Conservation (phyloP, 139 green algal species). For the Microglena sp. region DNA sequence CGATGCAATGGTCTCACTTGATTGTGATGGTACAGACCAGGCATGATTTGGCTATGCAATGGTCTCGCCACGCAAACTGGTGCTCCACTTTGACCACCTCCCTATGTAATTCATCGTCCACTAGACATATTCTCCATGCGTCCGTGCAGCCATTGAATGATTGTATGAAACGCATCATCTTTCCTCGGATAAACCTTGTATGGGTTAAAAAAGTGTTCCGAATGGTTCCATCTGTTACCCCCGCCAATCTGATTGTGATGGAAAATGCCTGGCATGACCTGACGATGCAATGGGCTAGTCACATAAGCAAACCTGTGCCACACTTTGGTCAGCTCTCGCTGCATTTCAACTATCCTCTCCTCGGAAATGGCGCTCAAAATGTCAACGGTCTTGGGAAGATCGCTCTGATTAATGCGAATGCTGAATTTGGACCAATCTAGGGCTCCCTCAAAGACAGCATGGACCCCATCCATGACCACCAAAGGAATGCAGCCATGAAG, state of each 20-base stretch:
- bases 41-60: background rate
- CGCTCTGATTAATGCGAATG: slow-evolving; percentile 17
- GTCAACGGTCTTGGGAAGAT: slow-evolving; percentile 9
- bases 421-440: slow-evolving; percentile 23
- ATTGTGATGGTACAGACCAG: background rate
- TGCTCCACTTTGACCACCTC: slow-evolving; percentile 22
- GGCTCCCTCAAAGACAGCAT: slow-evolving; percentile 28
- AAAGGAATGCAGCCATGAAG: slow-evolving; percentile 57
- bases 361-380: slow-evolving; percentile 17
- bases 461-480: slow-evolving; percentile 10
- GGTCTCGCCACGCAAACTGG: too few species aligned
- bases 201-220: too few species aligned
- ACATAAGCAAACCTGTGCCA: slow-evolving; percentile 19
- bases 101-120: slow-evolving; percentile 16
- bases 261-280: background rate
- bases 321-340: slow-evolving; percentile 15
- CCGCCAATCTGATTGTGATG: background rate
- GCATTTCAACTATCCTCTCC: slow-evolving; percentile 11
- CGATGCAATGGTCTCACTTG: too few species aligned
- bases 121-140: too few species aligned
- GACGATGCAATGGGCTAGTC: background rate
- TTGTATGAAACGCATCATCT: slow-evolving; percentile 46
- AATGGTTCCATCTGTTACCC: too few species aligned
- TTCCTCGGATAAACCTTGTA: slow-evolving; percentile 10
- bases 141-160: slow-evolving; percentile 46